These are phyloP conservation scores for Ophiocordyceps camponoti-rufipedis DNA, from an alignment of 2,329 filamentous ascomycete genomes.

Conservation along the genomic window DNA sequence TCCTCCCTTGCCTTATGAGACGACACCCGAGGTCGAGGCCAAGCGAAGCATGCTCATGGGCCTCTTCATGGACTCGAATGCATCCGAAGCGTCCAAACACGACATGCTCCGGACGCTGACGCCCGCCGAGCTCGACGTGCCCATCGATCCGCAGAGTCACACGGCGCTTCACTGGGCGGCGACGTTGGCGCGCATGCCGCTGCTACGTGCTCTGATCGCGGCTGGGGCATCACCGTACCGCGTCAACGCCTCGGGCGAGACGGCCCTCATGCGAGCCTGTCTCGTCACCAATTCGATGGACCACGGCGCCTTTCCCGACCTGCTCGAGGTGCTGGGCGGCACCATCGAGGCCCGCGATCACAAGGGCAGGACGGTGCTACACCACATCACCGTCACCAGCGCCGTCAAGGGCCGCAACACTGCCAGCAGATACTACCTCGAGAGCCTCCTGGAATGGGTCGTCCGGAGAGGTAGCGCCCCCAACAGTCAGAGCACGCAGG, in stretches of 20 bases:
- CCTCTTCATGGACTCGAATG: constrained; percentile 58
- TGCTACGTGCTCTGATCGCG: constrained; percentile 64
- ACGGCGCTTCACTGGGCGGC: constrained; percentile 94
- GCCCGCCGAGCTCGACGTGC: constrained; percentile 72
- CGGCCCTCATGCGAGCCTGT: constrained; percentile 80
- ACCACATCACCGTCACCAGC: constrained; percentile 91
- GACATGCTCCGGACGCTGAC: constrained; percentile 61
- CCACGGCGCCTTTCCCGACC: constrained; percentile 72
- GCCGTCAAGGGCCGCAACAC: constrained; percentile 85
- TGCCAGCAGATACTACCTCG: constrained; percentile 88
- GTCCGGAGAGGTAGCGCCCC: constrained; percentile 62
- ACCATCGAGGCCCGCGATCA: constrained; percentile 84
- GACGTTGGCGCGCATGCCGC: constrained; percentile 68
- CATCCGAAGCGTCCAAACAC: constrained; percentile 54
- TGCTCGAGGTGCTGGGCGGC: constrained; percentile 73
- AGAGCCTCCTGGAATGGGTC: constrained; percentile 85
- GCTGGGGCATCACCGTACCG: constrained; percentile 77
- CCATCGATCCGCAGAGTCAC: constrained; percentile 75
- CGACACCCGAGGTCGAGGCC: constrained; percentile 49
- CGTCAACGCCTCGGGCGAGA: constrained; percentile 79
- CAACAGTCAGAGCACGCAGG: constrained; percentile 25
- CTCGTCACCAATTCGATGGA: constrained; percentile 90
- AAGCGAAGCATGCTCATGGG: constrained; percentile 71
- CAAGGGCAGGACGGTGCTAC: constrained; percentile 77
- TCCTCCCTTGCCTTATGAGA: constrained; percentile 43